Base-by-base conservation (phyloP, 192 early-diverging fungal genomes). In the Dimargaris cristalligena region DNA sequence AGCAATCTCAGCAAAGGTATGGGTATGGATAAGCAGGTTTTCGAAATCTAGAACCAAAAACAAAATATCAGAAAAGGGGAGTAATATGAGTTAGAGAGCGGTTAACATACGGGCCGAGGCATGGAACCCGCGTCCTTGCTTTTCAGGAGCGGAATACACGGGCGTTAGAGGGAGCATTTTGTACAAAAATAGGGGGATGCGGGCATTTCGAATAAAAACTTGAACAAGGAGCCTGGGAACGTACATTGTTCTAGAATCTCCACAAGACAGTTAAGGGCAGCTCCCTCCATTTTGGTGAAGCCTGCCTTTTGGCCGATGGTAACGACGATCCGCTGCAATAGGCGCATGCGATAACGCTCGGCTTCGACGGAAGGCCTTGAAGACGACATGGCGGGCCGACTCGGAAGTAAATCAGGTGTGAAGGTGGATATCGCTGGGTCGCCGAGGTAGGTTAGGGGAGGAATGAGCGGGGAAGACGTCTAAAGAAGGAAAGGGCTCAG, bases 1-100 rank as follows among this genome's bases (percentile, higher is more conserved):
- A 34, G 55, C 55, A 25, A 57, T 6, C 38, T 57, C 55, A 9
- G 55, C 55, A 57, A 57, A 57, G 14, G 55, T n/a, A 31, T 57
- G 55, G 13, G 35, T 38, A 34, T 57, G 30, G 13, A 57, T 34
- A n/a, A 57, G 32, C 13, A 57, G 10, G 18, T 57, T 34, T 20
- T 57, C 28, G 22, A 57, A 23, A n/a, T 57, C 49, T 50, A 1
- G n/a, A n/a, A n/a, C n/a, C n/a, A n/a, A n/a, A n/a, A n/a, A n/a
- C n/a, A n/a, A n/a, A n/a, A n/a, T n/a, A n/a, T n/a, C n/a, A n/a
- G n/a, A n/a, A n/a, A n/a, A n/a, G n/a, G n/a, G n/a, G n/a, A n/a
- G n/a, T n/a, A n/a, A n/a, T n/a, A n/a, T n/a, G n/a, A n/a, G n/a
- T n/a, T n/a, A n/a, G n/a, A n/a, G n/a, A n/a, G n/a, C n/a, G n/a